Evolutionary conservation across 176 grass and related monocot genomes (phyloP), one percentile per base, ranked within the genome.

Genomic region (Bromus sterilis): DNA sequence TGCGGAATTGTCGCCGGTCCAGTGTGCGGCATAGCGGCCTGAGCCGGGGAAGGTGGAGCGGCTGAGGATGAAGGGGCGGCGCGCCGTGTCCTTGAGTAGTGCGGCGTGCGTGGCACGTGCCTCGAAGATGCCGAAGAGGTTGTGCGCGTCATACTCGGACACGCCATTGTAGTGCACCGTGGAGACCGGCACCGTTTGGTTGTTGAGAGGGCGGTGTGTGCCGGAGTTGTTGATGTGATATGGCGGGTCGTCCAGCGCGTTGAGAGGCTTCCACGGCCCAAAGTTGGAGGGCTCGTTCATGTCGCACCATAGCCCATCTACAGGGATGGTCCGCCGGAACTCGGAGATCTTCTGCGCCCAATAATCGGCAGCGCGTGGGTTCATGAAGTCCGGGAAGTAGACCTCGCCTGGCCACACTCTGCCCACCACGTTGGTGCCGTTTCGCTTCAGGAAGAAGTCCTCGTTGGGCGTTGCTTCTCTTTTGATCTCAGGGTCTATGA

Each of bases 271-370:
- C 31, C 81, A 83, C 60, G 80, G 62, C 40, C 84, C 1, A 82
- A 98, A 98, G 77, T 98, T 98, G 66, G 95, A 87, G 40, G 91
- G 35, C 83, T 94, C 95, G 34, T 98, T 98, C 95, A 98, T 98
- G 88, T 98, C 95, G 56, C 91, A 89, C 92, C 90, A 98, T 20
- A 98, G 82, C 2, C 95, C 95, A 78, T 98, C 92, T 18, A 98
- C 88, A 11, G 92, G 92, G 57, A 98, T 65, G 10, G 84, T 91
- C 28, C 82, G 74, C 16, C 88, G 88, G 67, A 98, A 98, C 11
- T 58, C 49, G 4, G 82, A 74, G 81, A 98, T 93, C 87, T 98
- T 93, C 0, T 24, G 14, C 3, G 84, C 84, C 95, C 95, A 98
- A 74, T 71, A 71, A 3, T 44, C 40, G 13, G 40, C 68, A 24